phyloP scores from a whole-genome alignment of 2,329 filamentous ascomycete species.

The Talaromyces rugulosus region DNA sequence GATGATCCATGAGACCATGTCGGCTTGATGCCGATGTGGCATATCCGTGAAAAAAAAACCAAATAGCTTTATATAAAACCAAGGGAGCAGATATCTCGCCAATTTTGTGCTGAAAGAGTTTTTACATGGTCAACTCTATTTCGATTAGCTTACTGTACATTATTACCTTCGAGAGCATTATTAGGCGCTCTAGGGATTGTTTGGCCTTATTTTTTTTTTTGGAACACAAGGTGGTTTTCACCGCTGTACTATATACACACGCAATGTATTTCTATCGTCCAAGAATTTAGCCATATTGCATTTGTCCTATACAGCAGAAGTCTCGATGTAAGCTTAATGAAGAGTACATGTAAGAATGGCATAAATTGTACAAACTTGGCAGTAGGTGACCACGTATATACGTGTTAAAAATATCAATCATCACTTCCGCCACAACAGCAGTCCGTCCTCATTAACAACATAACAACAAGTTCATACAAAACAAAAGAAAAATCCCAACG shows the following conservation, averaged over 20 bases:
- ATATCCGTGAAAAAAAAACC: too few species aligned
- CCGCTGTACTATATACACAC: not conserved
- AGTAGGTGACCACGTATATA: not conserved
- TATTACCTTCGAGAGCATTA: not conserved
- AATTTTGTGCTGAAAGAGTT: not conserved
- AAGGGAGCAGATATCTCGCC: too few species aligned
- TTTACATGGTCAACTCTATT: not conserved
- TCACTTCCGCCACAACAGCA: not conserved
- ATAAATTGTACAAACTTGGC: not conserved
- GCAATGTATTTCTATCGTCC: not conserved
- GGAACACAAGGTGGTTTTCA: not conserved
- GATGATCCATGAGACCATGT: not conserved
- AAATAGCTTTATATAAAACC: too few species aligned
- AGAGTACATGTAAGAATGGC: not conserved
- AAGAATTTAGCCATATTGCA: not conserved
- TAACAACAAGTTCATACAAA: not conserved
- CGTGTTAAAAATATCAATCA: not conserved
- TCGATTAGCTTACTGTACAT: not conserved
- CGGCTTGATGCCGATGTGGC: too few species aligned
- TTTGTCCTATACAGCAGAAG: not conserved
- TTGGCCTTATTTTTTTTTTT: not conserved
- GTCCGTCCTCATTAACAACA: not conserved
- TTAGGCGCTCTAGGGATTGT: not conserved
- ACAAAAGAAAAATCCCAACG: not conserved
- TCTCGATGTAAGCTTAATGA: not conserved